Conservation (phyloP, 2,329 filamentous ascomycete species). For the Mariannaea sp. region DNA sequence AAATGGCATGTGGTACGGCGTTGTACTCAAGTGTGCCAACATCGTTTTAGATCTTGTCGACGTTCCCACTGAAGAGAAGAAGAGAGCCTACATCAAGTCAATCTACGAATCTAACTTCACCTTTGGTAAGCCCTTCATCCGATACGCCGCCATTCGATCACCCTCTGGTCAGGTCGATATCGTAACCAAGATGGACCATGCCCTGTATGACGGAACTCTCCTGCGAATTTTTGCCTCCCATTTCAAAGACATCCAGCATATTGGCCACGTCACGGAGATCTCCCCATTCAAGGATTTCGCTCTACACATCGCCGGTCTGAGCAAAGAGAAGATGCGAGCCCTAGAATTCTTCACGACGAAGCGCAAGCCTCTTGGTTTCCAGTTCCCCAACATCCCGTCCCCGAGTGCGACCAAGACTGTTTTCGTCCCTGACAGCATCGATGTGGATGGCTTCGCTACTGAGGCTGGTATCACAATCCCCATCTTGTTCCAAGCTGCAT, state of each 20-base stretch:
- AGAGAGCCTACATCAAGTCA: slow-evolving; percentile 28
- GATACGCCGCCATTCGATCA: slow-evolving; percentile 39
- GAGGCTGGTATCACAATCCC: slow-evolving; percentile 38
- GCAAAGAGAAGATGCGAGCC: neutral
- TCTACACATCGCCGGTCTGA: slow-evolving; percentile 22
- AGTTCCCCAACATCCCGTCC: slow-evolving; percentile 14
- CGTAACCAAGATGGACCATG: slow-evolving; percentile 38
- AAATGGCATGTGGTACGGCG: slow-evolving; percentile 27
- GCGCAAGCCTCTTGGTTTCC: slow-evolving; percentile 28
- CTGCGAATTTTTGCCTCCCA: slow-evolving; percentile 45
- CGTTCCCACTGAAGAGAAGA: slow-evolving; percentile 30
- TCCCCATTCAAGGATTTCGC: slow-evolving; percentile 37
- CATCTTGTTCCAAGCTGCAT: slow-evolving; percentile 45
- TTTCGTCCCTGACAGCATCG: neutral
- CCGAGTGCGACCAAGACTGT: slow-evolving; percentile 5
- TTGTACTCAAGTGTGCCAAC: slow-evolving; percentile 26
- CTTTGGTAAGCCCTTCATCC: slow-evolving; percentile 42
- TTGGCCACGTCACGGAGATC: slow-evolving; percentile 11
- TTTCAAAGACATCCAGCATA: slow-evolving; percentile 32
- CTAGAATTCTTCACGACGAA: slow-evolving; percentile 20
- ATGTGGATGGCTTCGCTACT: slow-evolving; percentile 29
- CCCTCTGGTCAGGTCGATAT: slow-evolving; percentile 33
- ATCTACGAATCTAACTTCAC: slow-evolving; percentile 38
- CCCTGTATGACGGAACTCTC: slow-evolving; percentile 44
- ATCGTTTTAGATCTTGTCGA: slow-evolving; percentile 19